Percentiles rank a stretch among this genome's conserved stretches.
Evolutionary conservation across 306 rosid genomes (phyloP).

Genomic region (Vigna mungo): DNA sequence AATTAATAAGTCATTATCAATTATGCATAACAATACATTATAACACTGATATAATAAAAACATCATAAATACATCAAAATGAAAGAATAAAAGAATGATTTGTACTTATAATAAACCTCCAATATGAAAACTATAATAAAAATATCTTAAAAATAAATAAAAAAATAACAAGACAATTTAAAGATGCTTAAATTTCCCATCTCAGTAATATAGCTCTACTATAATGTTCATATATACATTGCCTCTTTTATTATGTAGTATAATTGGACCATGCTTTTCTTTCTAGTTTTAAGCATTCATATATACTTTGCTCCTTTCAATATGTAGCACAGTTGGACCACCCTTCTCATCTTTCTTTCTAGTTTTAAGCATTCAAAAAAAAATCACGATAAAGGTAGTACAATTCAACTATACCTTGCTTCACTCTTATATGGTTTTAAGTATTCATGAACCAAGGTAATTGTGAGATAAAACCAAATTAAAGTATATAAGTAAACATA

Average conservation of each 20-base stretch:
- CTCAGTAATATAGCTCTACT: background rate
- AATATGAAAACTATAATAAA: background rate
- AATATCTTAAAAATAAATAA: background rate
- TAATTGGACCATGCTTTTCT: no score
- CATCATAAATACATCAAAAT: slow-evolving; percentile 2
- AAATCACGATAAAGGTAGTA: background rate
- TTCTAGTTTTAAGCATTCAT: no score
- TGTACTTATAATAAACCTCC: background rate
- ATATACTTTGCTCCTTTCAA: background rate
- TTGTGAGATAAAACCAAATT: no score
- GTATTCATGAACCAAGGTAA: no score
- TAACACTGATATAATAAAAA: background rate
- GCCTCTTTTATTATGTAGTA: no score
- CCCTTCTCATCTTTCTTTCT: background rate
- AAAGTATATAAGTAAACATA: no score
- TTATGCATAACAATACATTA: slow-evolving; percentile 5
- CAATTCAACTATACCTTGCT: no score
- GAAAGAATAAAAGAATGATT: background rate
- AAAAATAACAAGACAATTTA: slow-evolving; percentile 3
- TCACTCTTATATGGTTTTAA: no score
- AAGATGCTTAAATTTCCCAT: background rate
- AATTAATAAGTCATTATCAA: background rate
- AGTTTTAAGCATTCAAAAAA: background rate
- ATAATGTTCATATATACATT: slow-evolving; percentile 7
- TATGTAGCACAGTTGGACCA: slow-evolving; percentile 1